These are phyloP conservation scores for Mortierella antarctica DNA, from an alignment of 192 early-diverging fungal species.

Conservation along the genomic window DNA sequence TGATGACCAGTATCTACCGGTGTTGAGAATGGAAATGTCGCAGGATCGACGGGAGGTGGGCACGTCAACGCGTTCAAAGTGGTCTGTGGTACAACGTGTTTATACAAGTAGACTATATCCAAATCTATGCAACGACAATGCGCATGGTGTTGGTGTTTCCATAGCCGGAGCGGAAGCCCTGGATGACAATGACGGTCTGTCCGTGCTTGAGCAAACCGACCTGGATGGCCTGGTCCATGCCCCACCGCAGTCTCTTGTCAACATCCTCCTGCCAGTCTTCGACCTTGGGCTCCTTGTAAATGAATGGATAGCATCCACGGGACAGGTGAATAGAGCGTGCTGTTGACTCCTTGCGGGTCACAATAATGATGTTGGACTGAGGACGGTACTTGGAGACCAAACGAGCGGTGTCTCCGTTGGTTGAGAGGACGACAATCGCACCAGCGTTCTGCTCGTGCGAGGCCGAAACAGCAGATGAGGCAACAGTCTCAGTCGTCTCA, in stretches of 20 bases:
- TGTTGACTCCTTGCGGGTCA: constrained; percentile 83
- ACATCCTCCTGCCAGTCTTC: constrained; percentile 87
- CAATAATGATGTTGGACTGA: constrained; percentile 88
- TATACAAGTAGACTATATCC: no score
- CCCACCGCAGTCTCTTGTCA: constrained; percentile 79
- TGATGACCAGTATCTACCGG: no score
- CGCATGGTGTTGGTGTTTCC: constrained; percentile 90
- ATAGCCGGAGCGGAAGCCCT: constrained; percentile 82
- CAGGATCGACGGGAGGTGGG: no score
- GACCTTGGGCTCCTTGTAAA: constrained; percentile 67
- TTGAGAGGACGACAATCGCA: constrained; percentile 90
- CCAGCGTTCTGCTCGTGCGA: constrained; percentile 86
- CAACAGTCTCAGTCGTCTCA: constrained; percentile 91
- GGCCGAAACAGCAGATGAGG: constrained; percentile 87
- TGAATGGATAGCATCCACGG: constrained; percentile 85
- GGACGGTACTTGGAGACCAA: constrained; percentile 96
- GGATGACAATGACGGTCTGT: constrained; percentile 78
- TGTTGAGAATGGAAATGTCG: no score
- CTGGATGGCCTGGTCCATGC: constrained; percentile 78
- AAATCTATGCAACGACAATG: constrained; percentile 65
- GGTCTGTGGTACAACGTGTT: no score
- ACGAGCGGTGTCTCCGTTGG: constrained; percentile 89
- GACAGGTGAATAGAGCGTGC: constrained; percentile 82
- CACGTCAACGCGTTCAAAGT: no score
- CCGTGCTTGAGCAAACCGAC: constrained; percentile 63